Evolutionary conservation across 2,329 filamentous ascomycete species (phyloP).

Genomic region (Sclerotinia glacialis): DNA sequence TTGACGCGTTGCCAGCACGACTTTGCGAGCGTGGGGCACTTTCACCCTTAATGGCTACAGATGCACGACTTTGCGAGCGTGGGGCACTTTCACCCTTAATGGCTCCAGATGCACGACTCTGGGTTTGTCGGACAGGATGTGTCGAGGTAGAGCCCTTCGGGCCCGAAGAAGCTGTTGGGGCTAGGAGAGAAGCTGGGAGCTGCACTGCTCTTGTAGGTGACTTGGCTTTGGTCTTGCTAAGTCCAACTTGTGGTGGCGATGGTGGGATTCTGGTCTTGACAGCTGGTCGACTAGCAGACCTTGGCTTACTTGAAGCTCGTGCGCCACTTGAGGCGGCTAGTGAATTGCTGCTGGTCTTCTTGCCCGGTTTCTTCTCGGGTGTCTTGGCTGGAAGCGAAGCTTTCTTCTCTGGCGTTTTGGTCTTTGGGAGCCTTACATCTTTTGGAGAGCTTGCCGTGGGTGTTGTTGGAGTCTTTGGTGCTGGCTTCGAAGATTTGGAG

Average conservation of each 20-base stretch:
- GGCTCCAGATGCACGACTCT: conserved; percentile 44
- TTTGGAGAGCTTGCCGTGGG: neutral
- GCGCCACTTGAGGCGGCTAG: conserved; percentile 25
- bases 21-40: conserved; percentile 39
- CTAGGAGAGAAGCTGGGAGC: conserved; percentile 64
- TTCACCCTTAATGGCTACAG: conserved; percentile 40
- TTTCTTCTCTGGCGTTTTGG: conserved; percentile 28
- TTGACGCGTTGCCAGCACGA: conserved; percentile 25
- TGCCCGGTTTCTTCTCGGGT: conserved; percentile 28
- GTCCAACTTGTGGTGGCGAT: conserved; percentile 40
- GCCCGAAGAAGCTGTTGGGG: conserved; percentile 67
- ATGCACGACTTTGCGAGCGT: conserved; percentile 43
- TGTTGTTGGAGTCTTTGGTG: conserved; percentile 21
- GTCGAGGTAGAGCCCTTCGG: conserved; percentile 53
- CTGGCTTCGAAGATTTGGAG: conserved; percentile 26
- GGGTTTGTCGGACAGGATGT: conserved; percentile 42
- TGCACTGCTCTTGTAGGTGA: conserved; percentile 68
- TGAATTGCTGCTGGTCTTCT: conserved; percentile 29
- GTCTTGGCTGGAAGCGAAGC: conserved; percentile 36
- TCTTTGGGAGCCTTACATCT: conserved; percentile 23
- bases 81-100: conserved; percentile 38
- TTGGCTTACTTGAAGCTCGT: conserved; percentile 33
- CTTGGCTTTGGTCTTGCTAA: conserved; percentile 59
- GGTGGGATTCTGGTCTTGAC: conserved; percentile 33
- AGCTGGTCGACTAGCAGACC: conserved; percentile 25